These are phyloP conservation scores for Camelina laxa DNA, from an alignment of 345 rosid genomes.

Conservation along the genomic window DNA sequence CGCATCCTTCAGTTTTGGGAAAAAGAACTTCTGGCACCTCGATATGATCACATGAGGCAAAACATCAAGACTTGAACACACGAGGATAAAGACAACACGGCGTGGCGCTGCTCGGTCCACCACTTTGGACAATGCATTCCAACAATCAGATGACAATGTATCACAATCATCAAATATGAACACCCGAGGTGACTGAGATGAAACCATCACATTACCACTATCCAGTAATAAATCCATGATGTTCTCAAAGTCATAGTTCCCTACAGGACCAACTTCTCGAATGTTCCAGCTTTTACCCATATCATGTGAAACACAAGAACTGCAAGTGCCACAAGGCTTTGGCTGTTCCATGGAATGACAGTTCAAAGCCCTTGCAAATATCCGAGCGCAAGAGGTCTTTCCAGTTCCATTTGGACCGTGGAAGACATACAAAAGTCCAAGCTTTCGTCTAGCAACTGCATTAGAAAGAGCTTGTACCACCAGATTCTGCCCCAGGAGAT, in stretches of 20 bases:
- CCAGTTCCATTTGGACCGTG: slow-evolving; percentile 99
- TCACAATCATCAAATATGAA: slow-evolving; percentile 93
- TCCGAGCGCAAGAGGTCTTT: slow-evolving; percentile 94
- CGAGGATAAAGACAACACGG: slow-evolving; percentile 79
- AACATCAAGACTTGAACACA: slow-evolving; percentile 89
- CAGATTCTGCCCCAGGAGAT: slow-evolving; percentile 87
- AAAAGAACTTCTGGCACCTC: slow-evolving; percentile 97
- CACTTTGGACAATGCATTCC: slow-evolving; percentile 87
- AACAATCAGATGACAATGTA: slow-evolving; percentile 72
- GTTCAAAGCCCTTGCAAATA: slow-evolving; percentile 89
- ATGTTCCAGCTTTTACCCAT: slow-evolving; percentile 78
- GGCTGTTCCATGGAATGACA: slow-evolving; percentile 78
- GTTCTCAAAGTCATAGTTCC: slow-evolving; percentile 73
- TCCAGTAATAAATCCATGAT: slow-evolving; percentile 81
- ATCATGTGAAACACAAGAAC: slow-evolving; percentile 74
- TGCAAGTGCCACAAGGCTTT: slow-evolving; percentile 88
- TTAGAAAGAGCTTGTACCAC: slow-evolving; percentile 94
- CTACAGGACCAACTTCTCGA: slow-evolving; percentile 84
- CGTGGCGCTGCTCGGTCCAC: slow-evolving; percentile 81
- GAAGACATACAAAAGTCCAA: slow-evolving; percentile 89
- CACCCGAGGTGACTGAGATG: slow-evolving; percentile 68
- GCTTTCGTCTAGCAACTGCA: slow-evolving; percentile 72
- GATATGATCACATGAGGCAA: slow-evolving; percentile 93
- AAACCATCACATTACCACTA: slow-evolving; percentile 46
- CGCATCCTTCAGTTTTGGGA: slow-evolving; percentile 91